These are phyloP conservation scores for Penicillium sp. DNA, from an alignment of 2,329 filamentous ascomycete species.

Conservation along the genomic window DNA sequence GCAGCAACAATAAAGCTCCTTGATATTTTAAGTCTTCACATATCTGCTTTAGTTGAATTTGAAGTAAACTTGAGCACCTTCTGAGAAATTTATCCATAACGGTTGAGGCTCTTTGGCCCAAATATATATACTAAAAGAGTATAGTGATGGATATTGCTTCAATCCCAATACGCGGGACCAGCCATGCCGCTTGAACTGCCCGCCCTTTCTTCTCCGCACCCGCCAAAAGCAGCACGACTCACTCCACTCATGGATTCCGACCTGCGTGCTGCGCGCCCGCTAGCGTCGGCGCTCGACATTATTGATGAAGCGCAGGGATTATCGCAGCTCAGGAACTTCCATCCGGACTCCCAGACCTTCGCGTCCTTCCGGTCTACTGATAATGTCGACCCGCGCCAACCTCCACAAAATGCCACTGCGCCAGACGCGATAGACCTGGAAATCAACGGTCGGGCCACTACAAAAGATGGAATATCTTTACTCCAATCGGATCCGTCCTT, in stretches of 20 bases:
- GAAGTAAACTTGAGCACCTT: background rate
- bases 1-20: background rate
- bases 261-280: slow-evolving; percentile 18
- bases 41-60: too few relatives aligned
- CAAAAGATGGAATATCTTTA: slow-evolving; percentile 21
- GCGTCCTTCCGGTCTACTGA: slow-evolving; percentile 27
- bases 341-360: slow-evolving; percentile 27
- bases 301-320: slow-evolving; percentile 24
- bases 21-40: background rate
- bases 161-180: background rate
- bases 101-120: background rate
- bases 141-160: background rate
- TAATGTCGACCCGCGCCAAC: slow-evolving; percentile 18
- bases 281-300: slow-evolving; percentile 16
- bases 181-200: slow-evolving; percentile 28
- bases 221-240: slow-evolving; percentile 31
- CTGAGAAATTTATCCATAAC: background rate
- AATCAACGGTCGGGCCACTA: slow-evolving; percentile 8
- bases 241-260: slow-evolving; percentile 29
- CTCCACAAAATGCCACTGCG: slow-evolving; percentile 16
- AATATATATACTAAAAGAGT: background rate
- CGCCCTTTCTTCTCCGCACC: slow-evolving; percentile 16
- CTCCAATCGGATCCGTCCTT: slow-evolving; percentile 20
- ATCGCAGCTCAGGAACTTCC: slow-evolving; percentile 21
- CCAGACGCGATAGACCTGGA: slow-evolving; percentile 10